These are phyloP conservation scores for Mycena venus DNA, from an alignment of 768 basidiomycete species.

Conservation along the genomic window DNA sequence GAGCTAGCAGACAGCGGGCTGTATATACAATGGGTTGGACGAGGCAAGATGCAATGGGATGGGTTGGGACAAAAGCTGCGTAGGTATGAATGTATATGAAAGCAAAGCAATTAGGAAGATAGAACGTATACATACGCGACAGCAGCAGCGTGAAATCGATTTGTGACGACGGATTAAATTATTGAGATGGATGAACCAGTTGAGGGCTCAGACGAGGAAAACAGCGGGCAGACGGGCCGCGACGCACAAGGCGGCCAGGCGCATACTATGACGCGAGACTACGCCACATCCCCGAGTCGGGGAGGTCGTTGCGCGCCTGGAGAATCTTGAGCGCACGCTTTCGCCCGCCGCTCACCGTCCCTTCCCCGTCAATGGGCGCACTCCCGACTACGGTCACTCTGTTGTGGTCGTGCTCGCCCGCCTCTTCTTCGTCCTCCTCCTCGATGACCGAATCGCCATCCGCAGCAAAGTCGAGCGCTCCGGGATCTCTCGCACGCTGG, in stretches of 20 bases:
- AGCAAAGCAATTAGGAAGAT: slow-evolving; percentile 39
- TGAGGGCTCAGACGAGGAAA: background rate
- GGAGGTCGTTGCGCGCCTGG: slow-evolving; percentile 75
- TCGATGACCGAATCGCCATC: background rate
- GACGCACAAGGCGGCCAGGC: background rate
- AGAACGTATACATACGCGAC: slow-evolving; percentile 35
- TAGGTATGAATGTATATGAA: slow-evolving; percentile 22
- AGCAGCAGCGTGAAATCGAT: slow-evolving; percentile 15
- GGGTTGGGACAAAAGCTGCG: slow-evolving; percentile 3
- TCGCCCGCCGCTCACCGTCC: slow-evolving; percentile 62
- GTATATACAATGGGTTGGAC: slow-evolving; percentile 17
- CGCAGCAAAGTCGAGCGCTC: slow-evolving; percentile 70
- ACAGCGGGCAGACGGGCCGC: background rate
- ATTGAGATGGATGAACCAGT: background rate
- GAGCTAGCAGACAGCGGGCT: background rate
- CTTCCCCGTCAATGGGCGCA: slow-evolving; percentile 38
- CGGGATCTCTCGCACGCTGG: slow-evolving; percentile 74
- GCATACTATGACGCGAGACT: slow-evolving; percentile 66
- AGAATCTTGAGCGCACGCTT: slow-evolving; percentile 77
- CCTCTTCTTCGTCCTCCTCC: slow-evolving; percentile 63
- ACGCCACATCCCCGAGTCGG: slow-evolving; percentile 84
- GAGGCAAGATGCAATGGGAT: background rate
- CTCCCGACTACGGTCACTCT: slow-evolving; percentile 42
- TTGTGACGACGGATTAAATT: slow-evolving; percentile 3
- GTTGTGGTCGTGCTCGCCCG: slow-evolving; percentile 47